A percentile compares a stretch with the other conserved stretches of the same genome.
phyloP scores from a whole-genome alignment of 306 rosid genomes.

The Lathyrus tuberosus region DNA sequence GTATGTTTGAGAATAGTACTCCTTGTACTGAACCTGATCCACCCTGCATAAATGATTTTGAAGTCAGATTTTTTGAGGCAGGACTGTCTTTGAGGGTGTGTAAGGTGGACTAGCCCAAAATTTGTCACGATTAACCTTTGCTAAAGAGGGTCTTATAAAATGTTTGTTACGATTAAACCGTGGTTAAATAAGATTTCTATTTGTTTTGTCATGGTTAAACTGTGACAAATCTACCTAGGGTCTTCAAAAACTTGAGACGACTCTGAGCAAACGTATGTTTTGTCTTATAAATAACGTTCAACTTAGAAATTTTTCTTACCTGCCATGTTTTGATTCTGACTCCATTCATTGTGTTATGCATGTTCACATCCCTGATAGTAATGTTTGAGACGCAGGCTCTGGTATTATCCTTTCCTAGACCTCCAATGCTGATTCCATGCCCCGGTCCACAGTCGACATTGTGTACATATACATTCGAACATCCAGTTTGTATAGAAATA shows the following conservation, averaged over 20 bases:
- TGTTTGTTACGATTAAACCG: too few species aligned
- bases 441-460: slow-evolving; percentile 96
- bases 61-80: too few species aligned
- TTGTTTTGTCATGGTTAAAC: too few species aligned
- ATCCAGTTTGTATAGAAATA: slow-evolving; percentile 93
- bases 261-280: slow-evolving; percentile 1
- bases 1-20: slow-evolving; percentile 84
- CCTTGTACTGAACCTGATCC: slow-evolving; percentile 93
- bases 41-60: slow-evolving; percentile 60
- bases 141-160: too few species aligned
- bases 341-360: slow-evolving; percentile 93
- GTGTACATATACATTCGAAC: slow-evolving; percentile 83
- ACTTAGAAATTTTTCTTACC: slow-evolving; percentile 50
- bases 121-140: too few species aligned
- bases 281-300: slow-evolving; percentile 1
- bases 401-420: slow-evolving; percentile 86
- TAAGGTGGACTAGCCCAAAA: too few species aligned
- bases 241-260: too few species aligned
- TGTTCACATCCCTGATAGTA: slow-evolving; percentile 75
- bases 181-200: too few species aligned
- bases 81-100: too few species aligned
- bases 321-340: slow-evolving; percentile 99
- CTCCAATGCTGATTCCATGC: slow-evolving; percentile 97
- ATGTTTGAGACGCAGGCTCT: slow-evolving; percentile 96
- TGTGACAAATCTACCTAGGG: too few species aligned